Evolutionary conservation across 2,329 filamentous ascomycete species (phyloP), one percentile per base, ranked within the genome.

Genomic region (Cordyceps fumosorosea): DNA sequence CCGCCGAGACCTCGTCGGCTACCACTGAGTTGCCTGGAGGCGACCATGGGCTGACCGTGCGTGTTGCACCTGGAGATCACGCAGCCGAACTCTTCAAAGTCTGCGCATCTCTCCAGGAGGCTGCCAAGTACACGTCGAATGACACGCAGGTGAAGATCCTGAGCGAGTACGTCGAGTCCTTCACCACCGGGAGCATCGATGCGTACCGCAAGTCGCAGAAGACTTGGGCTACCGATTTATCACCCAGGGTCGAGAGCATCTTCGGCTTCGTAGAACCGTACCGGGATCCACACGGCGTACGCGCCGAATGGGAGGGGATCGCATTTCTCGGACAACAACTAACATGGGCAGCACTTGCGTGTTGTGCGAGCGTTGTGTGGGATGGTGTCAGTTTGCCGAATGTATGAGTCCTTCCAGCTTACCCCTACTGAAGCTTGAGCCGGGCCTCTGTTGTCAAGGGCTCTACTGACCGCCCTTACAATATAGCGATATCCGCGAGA

Each of bases 231-330:
- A 22, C 29, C 18, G 29, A 52, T 34, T 12, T 34, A 14, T 34
- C 76, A 37, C 83, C 84, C 2, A 75, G 72, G 54, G 75, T 87
- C 8, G 85, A 87, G 67, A 81, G 78, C 20, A 82, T 86, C 55
- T 74, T 87, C 62, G 84, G 84, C 0, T 87, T 88, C 66, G 78
- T 87, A 7, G 84, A 87, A 68, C 84, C 83, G 2, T 88, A 88
- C 66, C 77, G 84, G 63, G 85, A 88, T 69, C 84, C 85, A 2
- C 75, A 80, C 61, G 83, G 84, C 18, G 78, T 83, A 22, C 76
- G 84, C 55, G 78, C 80, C 52, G 84, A 87, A 69, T 88, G 80
- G 72, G 83, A 87, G 69, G 84, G 80, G 1, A 77, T 87, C 61
- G 80, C 18, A 16, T 10, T 12, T 7, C n/a, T 10, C 3, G 16